Base-by-base conservation (phyloP, 179 eudicot species). In the Amaranthus tricolor region DNA sequence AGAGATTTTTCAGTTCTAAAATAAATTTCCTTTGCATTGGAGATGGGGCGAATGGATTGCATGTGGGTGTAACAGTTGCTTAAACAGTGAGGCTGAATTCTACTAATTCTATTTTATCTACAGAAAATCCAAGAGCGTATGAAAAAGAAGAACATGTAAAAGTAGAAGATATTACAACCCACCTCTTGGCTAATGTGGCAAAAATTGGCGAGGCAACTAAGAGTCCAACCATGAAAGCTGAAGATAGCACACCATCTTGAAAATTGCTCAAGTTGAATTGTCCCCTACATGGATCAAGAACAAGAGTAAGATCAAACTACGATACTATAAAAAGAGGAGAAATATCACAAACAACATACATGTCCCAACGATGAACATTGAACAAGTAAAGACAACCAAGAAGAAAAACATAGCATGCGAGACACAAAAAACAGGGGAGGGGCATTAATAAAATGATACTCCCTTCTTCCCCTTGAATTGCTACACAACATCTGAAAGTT, bases 221-320 rank as follows among this genome's bases (percentile, higher is more conserved):
- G 82, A 95, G 97, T 73, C 98, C 99, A 44, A 93, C 98, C 99
- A 95, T 93, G 88, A 95, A 95, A 66, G 99, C 99, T 74, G 99
- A 95, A 59, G 99, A 93, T 82, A 95, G 74, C 70, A 91, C 86
- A 52, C 99, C 99, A 88, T 95, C 99, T 86, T 95, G 81, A 81
- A 91, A 93, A 84, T 93, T 89, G 83, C 40, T 88, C 83, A 95
- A 82, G 81, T 87, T 78, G 78, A 93, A 95, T 60, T 84, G 86
- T 4, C 98, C 98, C 86, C 99, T 94, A 78, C 16, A 82, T 20
- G 59, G 24, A 74, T 77, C 54, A 56, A 68, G 47, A 14, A 62
- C 53, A 62, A 19, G 54, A 52, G 45, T 47, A 63, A 73, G 44
- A 53, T 20, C 54, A 60, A 72, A 20, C 6, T 11, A 12, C 2